Conservation (phyloP, 116 monocot species). For the Trichopus zeylanicus region DNA sequence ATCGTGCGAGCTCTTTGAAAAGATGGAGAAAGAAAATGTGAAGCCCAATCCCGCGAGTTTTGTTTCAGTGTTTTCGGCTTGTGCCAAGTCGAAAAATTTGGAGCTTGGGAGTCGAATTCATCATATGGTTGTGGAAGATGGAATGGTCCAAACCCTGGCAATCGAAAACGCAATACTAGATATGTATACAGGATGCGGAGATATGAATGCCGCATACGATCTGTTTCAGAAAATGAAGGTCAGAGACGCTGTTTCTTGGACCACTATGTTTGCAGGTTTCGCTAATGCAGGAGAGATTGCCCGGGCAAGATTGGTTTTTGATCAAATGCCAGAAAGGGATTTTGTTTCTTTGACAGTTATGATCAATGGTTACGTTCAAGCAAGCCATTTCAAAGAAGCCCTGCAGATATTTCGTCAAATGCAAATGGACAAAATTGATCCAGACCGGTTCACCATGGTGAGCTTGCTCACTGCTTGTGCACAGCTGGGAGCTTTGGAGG, state of each 20-base stretch:
- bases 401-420: conserved; percentile 42
- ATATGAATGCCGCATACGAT: conserved; percentile 26
- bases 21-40: conserved; percentile 32
- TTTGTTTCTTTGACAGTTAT: conserved; percentile 43
- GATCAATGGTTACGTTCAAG: conserved; percentile 48
- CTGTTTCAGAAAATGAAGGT: conserved; percentile 44
- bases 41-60: conserved; percentile 32
- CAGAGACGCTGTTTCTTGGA: conserved; percentile 56
- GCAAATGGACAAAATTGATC: conserved; percentile 14
- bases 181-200: conserved; percentile 61
- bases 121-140: conserved; percentile 9
- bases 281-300: conserved; percentile 38
- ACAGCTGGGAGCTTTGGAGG: conserved; percentile 55
- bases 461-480: conserved; percentile 67
- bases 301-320: conserved; percentile 36
- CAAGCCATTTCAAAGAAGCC: conserved; percentile 35
- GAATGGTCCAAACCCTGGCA: conserved; percentile 12
- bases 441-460: conserved; percentile 54
- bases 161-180: conserved; percentile 47
- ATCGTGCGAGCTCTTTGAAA: conserved; percentile 31
- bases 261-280: conserved; percentile 37
- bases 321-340: conserved; percentile 51
- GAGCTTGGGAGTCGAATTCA: conserved; percentile 36
- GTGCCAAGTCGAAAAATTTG: conserved; percentile 38
- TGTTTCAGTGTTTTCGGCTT: conserved; percentile 53